A percentile compares a stretch with the other conserved stretches of the same genome.
Conservation (phyloP, 2,329 filamentous ascomycete genomes). For the Fusarium piperis region DNA sequence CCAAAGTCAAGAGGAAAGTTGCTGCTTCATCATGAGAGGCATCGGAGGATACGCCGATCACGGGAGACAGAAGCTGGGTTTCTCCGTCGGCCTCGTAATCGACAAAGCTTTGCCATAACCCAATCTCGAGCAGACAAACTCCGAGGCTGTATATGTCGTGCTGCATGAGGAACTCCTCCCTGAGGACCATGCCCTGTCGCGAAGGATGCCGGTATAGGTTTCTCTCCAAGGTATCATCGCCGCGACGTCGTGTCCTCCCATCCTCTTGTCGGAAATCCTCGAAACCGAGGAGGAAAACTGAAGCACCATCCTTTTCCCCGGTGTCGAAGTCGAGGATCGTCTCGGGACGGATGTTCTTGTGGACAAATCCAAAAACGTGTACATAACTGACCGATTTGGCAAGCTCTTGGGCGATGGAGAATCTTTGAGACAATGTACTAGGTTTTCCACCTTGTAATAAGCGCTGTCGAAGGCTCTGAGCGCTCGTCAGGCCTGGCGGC, state of each 20-base stretch:
- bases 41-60: not conserved
- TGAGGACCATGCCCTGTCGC: constrained; percentile 54
- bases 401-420: constrained; percentile 30
- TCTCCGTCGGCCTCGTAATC: constrained; percentile 16
- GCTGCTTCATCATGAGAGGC: not conserved
- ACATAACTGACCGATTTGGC: constrained; percentile 43
- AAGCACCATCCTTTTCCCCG: not conserved
- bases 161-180: constrained; percentile 57
- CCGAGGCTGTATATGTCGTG: constrained; percentile 68
- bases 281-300: constrained; percentile 28
- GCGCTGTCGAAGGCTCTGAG: not conserved
- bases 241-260: constrained; percentile 27
- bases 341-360: constrained; percentile 59
- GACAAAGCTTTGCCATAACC: constrained; percentile 54
- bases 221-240: constrained; percentile 48
- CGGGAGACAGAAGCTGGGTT: not conserved
- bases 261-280: constrained; percentile 29
- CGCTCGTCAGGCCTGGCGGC: not conserved
- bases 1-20: not conserved
- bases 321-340: constrained; percentile 47
- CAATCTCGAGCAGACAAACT: constrained; percentile 63
- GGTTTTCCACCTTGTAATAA: not conserved
- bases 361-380: constrained; percentile 55
- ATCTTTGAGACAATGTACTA: not conserved
- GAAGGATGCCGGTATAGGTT: constrained; percentile 62